These are phyloP conservation scores for Fusarium nodosum DNA, from an alignment of 2,329 filamentous ascomycete species.

Conservation along the genomic window DNA sequence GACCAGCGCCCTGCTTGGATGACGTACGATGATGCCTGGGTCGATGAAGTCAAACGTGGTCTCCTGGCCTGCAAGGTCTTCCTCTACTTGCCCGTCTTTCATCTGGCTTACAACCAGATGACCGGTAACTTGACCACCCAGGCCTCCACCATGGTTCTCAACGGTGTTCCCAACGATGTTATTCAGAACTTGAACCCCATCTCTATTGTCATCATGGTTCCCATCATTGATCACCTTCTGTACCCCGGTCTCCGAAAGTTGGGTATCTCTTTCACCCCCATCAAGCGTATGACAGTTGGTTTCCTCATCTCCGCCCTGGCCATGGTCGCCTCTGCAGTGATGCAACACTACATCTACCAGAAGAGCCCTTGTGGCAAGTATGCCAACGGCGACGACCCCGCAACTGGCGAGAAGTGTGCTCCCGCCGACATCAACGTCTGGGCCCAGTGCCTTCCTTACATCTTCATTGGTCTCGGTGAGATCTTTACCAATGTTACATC, in stretches of 20 bases:
- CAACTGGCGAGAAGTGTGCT: conserved; percentile 58
- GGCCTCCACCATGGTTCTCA: conserved; percentile 74
- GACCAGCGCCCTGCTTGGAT: conserved; percentile 76
- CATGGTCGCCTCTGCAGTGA: conserved; percentile 69
- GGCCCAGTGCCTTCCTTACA: conserved; percentile 66
- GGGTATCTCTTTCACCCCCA: conserved; percentile 77
- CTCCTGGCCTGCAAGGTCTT: conserved; percentile 79
- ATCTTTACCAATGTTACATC: conserved; percentile 70
- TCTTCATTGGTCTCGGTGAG: conserved; percentile 66
- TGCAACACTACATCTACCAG: conserved; percentile 75
- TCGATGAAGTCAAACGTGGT: conserved; percentile 81
- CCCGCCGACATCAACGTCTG: conserved; percentile 75
- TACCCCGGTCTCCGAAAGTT: conserved; percentile 76
- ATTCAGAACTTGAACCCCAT: conserved; percentile 83
- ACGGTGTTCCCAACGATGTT: conserved; percentile 82
- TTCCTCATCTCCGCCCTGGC: conserved; percentile 75
- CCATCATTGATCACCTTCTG: conserved; percentile 75
- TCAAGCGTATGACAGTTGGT: conserved; percentile 80
- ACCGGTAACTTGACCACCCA: conserved; percentile 73
- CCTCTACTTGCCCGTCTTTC: conserved; percentile 76
- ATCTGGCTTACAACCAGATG: conserved; percentile 71
- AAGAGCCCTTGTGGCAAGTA: conserved; percentile 70
- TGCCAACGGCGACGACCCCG: conserved; percentile 55
- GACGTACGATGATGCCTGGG: conserved; percentile 87
- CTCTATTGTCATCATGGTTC: conserved; percentile 80